Conservation (phyloP, 768 basidiomycete species). For the Cyclocybe cylindracea region DNA sequence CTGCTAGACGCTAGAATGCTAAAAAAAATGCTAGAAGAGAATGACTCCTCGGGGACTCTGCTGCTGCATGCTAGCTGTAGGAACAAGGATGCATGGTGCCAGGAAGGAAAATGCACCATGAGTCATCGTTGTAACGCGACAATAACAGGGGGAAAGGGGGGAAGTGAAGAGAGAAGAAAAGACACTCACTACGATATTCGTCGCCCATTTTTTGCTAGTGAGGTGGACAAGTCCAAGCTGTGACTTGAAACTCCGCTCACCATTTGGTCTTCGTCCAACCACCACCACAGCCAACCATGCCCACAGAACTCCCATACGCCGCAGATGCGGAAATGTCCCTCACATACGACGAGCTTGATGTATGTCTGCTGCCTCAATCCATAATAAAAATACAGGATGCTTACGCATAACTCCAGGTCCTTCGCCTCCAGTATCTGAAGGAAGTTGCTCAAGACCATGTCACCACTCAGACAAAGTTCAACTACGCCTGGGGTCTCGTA, state of each 20-base stretch:
- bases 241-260: conserved; percentile 40
- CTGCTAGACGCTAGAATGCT: conserved; percentile 14
- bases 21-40: conserved; percentile 26
- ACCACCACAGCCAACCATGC: conserved; percentile 36
- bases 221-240: conserved; percentile 18
- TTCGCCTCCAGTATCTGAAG: conserved; percentile 85
- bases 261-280: conserved; percentile 6
- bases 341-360: conserved; percentile 88
- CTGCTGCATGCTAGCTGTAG: conserved; percentile 67
- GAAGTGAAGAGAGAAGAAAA: conserved; percentile 19
- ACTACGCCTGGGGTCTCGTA: conserved; percentile 95
- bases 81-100: conserved; percentile 53
- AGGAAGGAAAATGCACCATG: conserved; percentile 60
- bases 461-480: conserved; percentile 95
- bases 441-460: conserved; percentile 83
- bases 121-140: conserved; percentile 50
- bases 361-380: conserved; percentile 27
- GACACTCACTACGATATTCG: conserved; percentile 48
- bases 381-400: not conserved
- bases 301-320: conserved; percentile 91
- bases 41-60: conserved; percentile 26
- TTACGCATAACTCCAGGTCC: conserved; percentile 53
- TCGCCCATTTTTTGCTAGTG: conserved; percentile 39
- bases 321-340: conserved; percentile 92
- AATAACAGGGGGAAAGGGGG: conserved; percentile 31